These are phyloP conservation scores for Nidula microcarpa DNA, from an alignment of 768 basidiomycete species.

Conservation along the genomic window DNA sequence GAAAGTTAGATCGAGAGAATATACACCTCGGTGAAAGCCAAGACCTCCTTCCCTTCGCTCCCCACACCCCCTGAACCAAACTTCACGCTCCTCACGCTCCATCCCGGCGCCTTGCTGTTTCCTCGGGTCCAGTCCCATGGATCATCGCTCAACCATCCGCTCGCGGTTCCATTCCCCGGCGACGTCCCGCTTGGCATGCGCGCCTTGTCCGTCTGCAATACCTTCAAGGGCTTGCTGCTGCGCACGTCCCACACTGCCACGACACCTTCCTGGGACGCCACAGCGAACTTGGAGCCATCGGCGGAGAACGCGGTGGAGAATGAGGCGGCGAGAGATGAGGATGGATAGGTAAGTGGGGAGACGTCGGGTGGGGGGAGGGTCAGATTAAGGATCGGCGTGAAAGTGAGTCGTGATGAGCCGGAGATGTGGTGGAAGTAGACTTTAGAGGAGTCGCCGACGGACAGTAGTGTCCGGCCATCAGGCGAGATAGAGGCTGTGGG, in stretches of 20 bases:
- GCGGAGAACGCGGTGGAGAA: conserved; percentile 80
- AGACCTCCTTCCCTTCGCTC: conserved; percentile 58
- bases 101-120: conserved; percentile 61
- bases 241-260: conserved; percentile 84
- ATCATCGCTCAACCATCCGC: conserved; percentile 58
- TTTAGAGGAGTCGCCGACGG: conserved; percentile 87
- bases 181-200: conserved; percentile 11
- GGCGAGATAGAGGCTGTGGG: conserved; percentile 83
- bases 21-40: conserved; percentile 86
- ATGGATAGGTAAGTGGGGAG: conserved; percentile 28
- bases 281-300: conserved; percentile 76
- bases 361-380: conserved; percentile 56
- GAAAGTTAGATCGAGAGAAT: background rate
- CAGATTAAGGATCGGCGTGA: conserved; percentile 67
- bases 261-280: conserved; percentile 78
- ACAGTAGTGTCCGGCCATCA: conserved; percentile 81
- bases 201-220: conserved; percentile 57
- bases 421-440: conserved; percentile 79
- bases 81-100: conserved; percentile 85
- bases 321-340: conserved; percentile 57
- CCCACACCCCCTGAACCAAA: conserved; percentile 60
- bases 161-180: conserved; percentile 34
- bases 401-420: conserved; percentile 58
- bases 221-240: conserved; percentile 65
- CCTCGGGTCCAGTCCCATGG: conserved; percentile 68